Evolutionary conservation across 2,329 filamentous ascomycete species (phyloP), one percentile per base, ranked within the genome.

Genomic region (Epichloe aotearoae): DNA sequence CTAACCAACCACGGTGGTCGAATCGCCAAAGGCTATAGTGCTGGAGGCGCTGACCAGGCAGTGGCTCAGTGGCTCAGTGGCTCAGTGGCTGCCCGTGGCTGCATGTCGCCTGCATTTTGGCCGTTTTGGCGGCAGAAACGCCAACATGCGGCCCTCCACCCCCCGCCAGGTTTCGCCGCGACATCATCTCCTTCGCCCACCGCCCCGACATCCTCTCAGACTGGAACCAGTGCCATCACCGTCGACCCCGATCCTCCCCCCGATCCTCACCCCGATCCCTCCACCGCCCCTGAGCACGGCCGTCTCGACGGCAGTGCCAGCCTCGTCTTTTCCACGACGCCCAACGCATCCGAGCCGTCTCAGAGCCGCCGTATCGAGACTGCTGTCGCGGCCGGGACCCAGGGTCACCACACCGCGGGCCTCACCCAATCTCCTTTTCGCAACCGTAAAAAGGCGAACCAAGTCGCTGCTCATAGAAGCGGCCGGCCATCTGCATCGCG

Each of bases 271-370:
- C 44, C 36, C 14, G 33, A 15, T 30, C 19, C 33, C 37, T 43
- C 41, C 23, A n/a, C 11, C 4, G 5, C 52, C 55, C 54, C 53
- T 54, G 57, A 61, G 62, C 68, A 70, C 69, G 66, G 70, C 72
- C 71, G 67, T 73, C 60, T 60, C 65, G 63, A 65, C 72, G 69
- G 70, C 66, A 65, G 70, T 69, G 68, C 65, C 63, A 58, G 58
- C 61, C 57, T 56, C 58, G 56, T 66, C 62, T 61, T 66, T 66
- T 69, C 71, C 65, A 75, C 73, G 73, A 72, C 71, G 74, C 67
- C 73, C 57, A 65, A 69, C 68, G 63, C 67, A 62, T 63, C 63
- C 61, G 56, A 57, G 55, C 50, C 56, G 52, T 47, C 54, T 49
- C 57, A 57, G 50, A 62, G 61, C 49, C 52, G 59, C 53, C 59